A percentile compares a stretch with the other conserved stretches of the same genome.
Evolutionary conservation across 805 yeast genomes (phyloP).

Genomic region (Starmerella stigmatis): DNA sequence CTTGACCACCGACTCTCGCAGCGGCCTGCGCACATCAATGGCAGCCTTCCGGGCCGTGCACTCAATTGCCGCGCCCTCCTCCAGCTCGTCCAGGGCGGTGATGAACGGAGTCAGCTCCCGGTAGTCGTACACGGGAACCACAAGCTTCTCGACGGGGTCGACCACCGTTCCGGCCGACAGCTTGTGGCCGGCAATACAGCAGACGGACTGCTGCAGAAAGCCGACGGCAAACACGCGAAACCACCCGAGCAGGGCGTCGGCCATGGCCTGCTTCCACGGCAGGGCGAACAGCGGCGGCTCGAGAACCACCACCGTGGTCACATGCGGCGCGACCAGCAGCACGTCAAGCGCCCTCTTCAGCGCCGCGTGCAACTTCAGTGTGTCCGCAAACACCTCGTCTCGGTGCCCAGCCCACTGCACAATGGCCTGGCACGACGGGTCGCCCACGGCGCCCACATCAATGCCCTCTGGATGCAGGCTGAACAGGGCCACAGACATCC

Average conservation of each 20-base stretch:
- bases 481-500: constrained; percentile 19
- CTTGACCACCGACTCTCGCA: neutral
- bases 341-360: constrained; percentile 11
- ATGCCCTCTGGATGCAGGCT: constrained; percentile 10
- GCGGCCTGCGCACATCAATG: constrained; percentile 11
- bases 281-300: constrained; percentile 24
- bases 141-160: constrained; percentile 8
- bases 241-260: constrained; percentile 17
- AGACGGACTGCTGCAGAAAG: constrained; percentile 22
- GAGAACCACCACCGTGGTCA: constrained; percentile 17
- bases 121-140: constrained; percentile 24
- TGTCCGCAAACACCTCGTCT: neutral
- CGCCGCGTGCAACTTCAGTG: constrained; percentile 8
- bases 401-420: neutral
- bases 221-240: constrained; percentile 19
- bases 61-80: neutral
- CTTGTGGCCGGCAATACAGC: constrained; percentile 16
- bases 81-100: neutral
- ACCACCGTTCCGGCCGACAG: constrained; percentile 10
- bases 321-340: constrained; percentile 15
- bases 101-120: constrained; percentile 23
- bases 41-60: neutral
- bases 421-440: constrained; percentile 9
- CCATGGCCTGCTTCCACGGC: constrained; percentile 14
- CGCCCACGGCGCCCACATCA: constrained; percentile 17